These are phyloP conservation scores for Botryobasidium botryosum DNA, from an alignment of 768 basidiomycete species.

Conservation along the genomic window DNA sequence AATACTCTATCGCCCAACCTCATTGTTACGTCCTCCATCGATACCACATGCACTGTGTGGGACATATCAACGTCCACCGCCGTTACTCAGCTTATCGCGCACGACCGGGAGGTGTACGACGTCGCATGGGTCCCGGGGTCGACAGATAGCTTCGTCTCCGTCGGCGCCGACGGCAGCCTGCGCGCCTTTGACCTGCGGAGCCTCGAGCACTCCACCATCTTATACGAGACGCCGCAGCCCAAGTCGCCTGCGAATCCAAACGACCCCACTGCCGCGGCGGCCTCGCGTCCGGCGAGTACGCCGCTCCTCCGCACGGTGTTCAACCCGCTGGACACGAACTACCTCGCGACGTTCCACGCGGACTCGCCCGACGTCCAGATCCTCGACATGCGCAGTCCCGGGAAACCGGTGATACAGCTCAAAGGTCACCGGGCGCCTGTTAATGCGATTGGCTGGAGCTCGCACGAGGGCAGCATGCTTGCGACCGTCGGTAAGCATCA, in stretches of 20 bases:
- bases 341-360: constrained; percentile 95
- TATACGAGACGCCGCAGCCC: constrained; percentile 51
- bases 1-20: constrained; percentile 80
- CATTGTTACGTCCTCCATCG: constrained; percentile 94
- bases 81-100: constrained; percentile 92
- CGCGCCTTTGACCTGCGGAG: constrained; percentile 94
- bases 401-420: constrained; percentile 85
- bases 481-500: constrained; percentile 64
- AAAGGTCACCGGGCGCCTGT: constrained; percentile 66
- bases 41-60: constrained; percentile 98
- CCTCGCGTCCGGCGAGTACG: constrained; percentile 46
- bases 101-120: constrained; percentile 92
- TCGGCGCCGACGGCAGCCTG: constrained; percentile 91
- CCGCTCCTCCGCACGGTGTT: constrained; percentile 78
- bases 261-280: constrained; percentile 15
- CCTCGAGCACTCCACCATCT: constrained; percentile 93
- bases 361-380: constrained; percentile 82
- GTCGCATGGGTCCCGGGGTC: constrained; percentile 97
- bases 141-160: constrained; percentile 94
- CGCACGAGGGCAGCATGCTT: constrained; percentile 63
- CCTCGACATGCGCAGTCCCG: constrained; percentile 92
- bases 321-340: constrained; percentile 82
- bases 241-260: constrained; percentile 17
- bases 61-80: constrained; percentile 89
- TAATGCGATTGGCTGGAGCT: constrained; percentile 84